phyloP scores from a whole-genome alignment of 257 asterid species.

The Agastache rugosa region DNA sequence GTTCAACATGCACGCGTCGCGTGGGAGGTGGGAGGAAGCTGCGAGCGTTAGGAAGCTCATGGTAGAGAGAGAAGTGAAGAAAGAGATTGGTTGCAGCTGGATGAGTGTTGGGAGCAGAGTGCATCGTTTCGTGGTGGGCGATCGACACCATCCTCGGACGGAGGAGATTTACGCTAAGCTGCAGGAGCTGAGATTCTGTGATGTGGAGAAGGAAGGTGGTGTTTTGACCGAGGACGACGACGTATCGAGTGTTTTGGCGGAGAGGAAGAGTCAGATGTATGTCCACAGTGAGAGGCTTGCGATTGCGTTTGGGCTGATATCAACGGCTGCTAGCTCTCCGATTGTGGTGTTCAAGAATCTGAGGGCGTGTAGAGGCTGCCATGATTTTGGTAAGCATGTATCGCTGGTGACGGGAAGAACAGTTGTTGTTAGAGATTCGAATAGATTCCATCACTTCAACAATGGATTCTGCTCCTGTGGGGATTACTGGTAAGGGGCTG shows the following conservation, averaged over 20 bases:
- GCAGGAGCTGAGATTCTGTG: constrained; percentile 39
- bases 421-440: constrained; percentile 61
- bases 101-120: constrained; percentile 45
- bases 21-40: constrained; percentile 56
- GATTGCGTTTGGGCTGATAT: constrained; percentile 60
- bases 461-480: constrained; percentile 62
- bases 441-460: constrained; percentile 61
- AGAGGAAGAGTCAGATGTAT: constrained; percentile 51
- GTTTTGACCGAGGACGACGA: constrained; percentile 38
- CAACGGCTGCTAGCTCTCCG: constrained; percentile 38
- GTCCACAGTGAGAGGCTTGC: constrained; percentile 76
- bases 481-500: constrained; percentile 55
- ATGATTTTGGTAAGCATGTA: constrained; percentile 57
- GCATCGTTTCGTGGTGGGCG: constrained; percentile 65
- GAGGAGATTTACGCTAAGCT: constrained; percentile 55
- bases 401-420: constrained; percentile 46
- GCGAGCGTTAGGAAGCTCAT: constrained; percentile 50
- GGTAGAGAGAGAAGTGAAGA: constrained; percentile 49
- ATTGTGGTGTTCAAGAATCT: constrained; percentile 64
- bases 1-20: constrained; percentile 55
- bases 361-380: constrained; percentile 68
- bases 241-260: constrained; percentile 18
- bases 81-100: constrained; percentile 70
- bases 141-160: constrained; percentile 52
- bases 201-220: constrained; percentile 14